A percentile compares a stretch with the other conserved stretches of the same genome.
phyloP scores from a whole-genome alignment of 2,329 filamentous ascomycete genomes.

The Neoarthrinium moseri region DNA sequence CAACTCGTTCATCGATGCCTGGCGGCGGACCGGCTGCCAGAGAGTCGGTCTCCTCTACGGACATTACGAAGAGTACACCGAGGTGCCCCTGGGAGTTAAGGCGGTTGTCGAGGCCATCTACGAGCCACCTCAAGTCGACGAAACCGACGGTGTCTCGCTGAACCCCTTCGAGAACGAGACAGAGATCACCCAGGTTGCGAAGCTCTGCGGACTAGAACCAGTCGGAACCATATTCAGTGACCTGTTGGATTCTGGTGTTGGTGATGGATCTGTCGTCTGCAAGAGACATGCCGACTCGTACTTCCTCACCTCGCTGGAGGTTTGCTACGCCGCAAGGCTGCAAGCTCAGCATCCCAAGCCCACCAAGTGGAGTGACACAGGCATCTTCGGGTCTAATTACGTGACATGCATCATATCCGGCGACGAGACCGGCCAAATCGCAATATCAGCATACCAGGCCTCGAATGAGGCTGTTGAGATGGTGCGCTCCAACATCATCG shows the following conservation, averaged over 20 bases:
- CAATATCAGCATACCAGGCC: constrained; percentile 88
- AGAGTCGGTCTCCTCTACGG: constrained; percentile 90
- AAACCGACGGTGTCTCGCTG: constrained; percentile 83
- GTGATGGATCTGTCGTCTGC: constrained; percentile 86
- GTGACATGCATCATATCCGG: constrained; percentile 96
- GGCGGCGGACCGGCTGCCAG: constrained; percentile 82
- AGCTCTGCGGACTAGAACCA: constrained; percentile 79
- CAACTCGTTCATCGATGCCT: constrained; percentile 87
- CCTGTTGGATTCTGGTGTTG: constrained; percentile 75
- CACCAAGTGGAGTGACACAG: constrained; percentile 96
- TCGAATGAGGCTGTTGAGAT: constrained; percentile 96
- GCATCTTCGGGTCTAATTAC: constrained; percentile 91
- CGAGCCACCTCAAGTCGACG: constrained; percentile 87
- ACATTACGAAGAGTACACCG: constrained; percentile 83
- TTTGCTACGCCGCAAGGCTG: constrained; percentile 82
- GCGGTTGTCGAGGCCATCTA: constrained; percentile 97
- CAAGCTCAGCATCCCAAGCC: constrained; percentile 87
- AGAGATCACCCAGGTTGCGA: constrained; percentile 77
- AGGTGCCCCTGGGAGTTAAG: constrained; percentile 91
- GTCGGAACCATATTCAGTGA: constrained; percentile 96
- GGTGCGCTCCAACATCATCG: constrained; percentile 91
- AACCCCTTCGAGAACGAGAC: constrained; percentile 83
- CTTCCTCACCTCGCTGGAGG: constrained; percentile 88
- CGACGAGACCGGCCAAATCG: constrained; percentile 83
- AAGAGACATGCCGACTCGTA: constrained; percentile 96